phyloP scores from a whole-genome alignment of 345 rosid genomes.

The Adansonia digitata region DNA sequence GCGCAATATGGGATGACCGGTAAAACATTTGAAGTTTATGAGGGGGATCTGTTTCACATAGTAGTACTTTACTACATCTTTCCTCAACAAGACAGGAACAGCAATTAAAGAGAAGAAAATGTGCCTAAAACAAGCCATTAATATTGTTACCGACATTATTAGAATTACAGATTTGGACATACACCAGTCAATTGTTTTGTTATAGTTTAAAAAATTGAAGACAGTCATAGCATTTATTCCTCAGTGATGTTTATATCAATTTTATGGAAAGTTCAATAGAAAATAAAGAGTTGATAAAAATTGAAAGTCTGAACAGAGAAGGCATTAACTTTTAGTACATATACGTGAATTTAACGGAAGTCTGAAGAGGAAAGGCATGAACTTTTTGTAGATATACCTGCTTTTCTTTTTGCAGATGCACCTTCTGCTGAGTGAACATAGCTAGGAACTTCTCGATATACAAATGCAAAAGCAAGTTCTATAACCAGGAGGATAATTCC shows the following conservation, averaged over 20 bases:
- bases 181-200: background rate
- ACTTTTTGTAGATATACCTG: conserved; percentile 39
- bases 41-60: background rate
- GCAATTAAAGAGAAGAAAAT: background rate
- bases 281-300: background rate
- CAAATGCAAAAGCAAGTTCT: conserved; percentile 82
- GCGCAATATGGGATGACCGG: conserved; percentile 15
- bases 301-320: background rate
- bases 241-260: background rate
- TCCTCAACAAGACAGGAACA: background rate
- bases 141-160: background rate
- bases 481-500: conserved; percentile 22
- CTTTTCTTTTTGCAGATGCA: conserved; percentile 59
- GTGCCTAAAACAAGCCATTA: background rate
- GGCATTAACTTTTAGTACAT: conserved; percentile 1
- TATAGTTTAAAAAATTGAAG: background rate
- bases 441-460: conserved; percentile 63
- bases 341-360: conserved; percentile 62
- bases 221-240: background rate
- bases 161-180: background rate
- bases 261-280: background rate
- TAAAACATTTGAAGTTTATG: background rate
- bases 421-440: conserved; percentile 26
- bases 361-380: background rate
- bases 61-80: background rate